A percentile compares a stretch with the other conserved stretches of the same genome.
Conservation (phyloP, 805 yeast species). For the Zygoascus flipseniorum region DNA sequence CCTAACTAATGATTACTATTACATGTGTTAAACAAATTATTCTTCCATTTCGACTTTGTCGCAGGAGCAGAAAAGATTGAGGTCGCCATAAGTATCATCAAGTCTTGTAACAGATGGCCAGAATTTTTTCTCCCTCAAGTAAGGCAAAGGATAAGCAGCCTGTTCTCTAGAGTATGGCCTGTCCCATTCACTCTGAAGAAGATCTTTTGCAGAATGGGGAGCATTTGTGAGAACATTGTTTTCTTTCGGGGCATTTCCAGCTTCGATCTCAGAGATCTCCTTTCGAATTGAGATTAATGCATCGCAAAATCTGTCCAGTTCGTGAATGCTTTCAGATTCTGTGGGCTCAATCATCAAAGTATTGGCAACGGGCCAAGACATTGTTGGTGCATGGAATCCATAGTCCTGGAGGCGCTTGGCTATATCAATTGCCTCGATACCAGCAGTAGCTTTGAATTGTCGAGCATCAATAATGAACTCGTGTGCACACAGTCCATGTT, state of each 20-base stretch:
- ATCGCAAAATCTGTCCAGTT: constrained; percentile 83
- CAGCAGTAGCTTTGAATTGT: constrained; percentile 60
- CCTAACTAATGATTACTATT: neutral
- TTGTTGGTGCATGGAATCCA: constrained; percentile 97
- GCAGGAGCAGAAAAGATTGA: constrained; percentile 88
- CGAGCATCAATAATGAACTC: constrained; percentile 91
- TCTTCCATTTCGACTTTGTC: constrained; percentile 18
- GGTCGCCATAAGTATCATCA: constrained; percentile 92
- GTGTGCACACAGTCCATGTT: constrained; percentile 80
- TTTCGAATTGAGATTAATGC: constrained; percentile 73
- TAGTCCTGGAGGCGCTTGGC: constrained; percentile 97
- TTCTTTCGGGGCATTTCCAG: constrained; percentile 46
- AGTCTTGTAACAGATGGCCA: constrained; percentile 95
- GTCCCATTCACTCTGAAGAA: constrained; percentile 65
- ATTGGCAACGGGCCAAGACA: constrained; percentile 98
- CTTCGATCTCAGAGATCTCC: constrained; percentile 69
- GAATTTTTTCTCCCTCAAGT: constrained; percentile 64
- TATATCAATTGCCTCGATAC: constrained; percentile 90
- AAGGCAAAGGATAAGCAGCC: constrained; percentile 88
- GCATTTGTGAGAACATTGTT: constrained; percentile 68
- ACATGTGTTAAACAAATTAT: neutral
- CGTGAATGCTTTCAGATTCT: constrained; percentile 83
- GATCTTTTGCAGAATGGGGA: constrained; percentile 82
- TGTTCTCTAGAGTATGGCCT: constrained; percentile 88
- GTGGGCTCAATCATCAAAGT: constrained; percentile 98